Evolutionary conservation across 306 rosid genomes (phyloP).

Genomic region (Dryas drummondii): DNA sequence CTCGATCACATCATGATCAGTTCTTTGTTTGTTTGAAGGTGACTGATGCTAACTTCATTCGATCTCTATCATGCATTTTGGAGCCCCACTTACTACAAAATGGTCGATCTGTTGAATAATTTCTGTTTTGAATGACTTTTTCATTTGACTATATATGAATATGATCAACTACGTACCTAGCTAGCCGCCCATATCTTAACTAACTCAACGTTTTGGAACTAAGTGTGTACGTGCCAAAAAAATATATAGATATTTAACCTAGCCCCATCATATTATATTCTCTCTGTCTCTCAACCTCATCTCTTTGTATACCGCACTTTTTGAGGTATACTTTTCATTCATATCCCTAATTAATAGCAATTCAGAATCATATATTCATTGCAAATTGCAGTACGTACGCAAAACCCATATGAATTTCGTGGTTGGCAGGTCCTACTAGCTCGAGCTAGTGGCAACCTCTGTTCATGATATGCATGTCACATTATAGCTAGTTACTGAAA

Average conservation of each 20-base stretch:
- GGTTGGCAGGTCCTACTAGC: constrained; percentile 26
- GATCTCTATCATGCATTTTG: constrained; percentile 14
- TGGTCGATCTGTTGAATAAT: no score
- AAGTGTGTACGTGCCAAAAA: no score
- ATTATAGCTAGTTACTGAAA: neutral
- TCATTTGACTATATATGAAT: no score
- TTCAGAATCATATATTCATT: constrained; percentile 13
- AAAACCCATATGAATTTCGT: constrained; percentile 21
- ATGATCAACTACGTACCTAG: no score
- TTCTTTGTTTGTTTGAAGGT: neutral
- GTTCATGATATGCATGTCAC: constrained; percentile 27
- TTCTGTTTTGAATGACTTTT: no score
- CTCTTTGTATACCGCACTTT: constrained; percentile 24
- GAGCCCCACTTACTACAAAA: neutral
- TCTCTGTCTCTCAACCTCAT: constrained; percentile 25
- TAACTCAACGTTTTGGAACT: no score
- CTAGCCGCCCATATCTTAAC: no score
- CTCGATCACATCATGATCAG: neutral
- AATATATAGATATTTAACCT: neutral
- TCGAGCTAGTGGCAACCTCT: constrained; percentile 24
- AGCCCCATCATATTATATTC: no score
- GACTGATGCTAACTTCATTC: constrained; percentile 3
- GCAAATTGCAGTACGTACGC: constrained; percentile 32
- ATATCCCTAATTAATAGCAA: constrained; percentile 12
- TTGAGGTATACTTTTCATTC: constrained; percentile 35